These are phyloP conservation scores for Diplodia seriata DNA, from an alignment of 2,329 filamentous ascomycete species.

Conservation along the genomic window DNA sequence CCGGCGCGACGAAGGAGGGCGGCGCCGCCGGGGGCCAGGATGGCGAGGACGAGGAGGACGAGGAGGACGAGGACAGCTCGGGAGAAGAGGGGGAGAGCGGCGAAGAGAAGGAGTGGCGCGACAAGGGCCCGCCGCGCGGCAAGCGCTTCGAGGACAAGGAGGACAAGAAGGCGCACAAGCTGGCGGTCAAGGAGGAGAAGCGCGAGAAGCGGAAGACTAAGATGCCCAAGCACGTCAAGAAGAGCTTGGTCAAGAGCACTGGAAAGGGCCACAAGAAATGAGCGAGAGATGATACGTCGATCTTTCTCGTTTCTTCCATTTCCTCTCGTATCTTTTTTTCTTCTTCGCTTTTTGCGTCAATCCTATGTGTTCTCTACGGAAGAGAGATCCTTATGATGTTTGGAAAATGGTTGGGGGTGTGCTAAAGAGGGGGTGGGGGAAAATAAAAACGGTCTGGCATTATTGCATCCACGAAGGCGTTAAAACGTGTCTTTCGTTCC, in stretches of 20 bases:
- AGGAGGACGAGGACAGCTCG: constrained; percentile 38
- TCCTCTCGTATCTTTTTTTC: background rate
- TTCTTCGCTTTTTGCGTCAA: no score
- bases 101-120: constrained; percentile 38
- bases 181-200: constrained; percentile 92
- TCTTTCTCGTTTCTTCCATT: background rate
- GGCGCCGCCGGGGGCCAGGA: constrained; percentile 57
- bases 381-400: background rate
- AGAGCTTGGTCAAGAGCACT: constrained; percentile 71
- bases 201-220: constrained; percentile 91
- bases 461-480: constrained; percentile 8
- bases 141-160: constrained; percentile 86
- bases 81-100: background rate
- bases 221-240: constrained; percentile 96
- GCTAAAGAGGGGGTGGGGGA: background rate
- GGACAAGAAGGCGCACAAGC: constrained; percentile 86
- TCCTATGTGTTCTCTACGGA: background rate
- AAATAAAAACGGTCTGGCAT: background rate
- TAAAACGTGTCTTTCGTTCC: background rate
- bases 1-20: constrained; percentile 57
- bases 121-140: constrained; percentile 44
- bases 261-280: constrained; percentile 26
- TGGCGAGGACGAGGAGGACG: constrained; percentile 46
- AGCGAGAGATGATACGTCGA: background rate
- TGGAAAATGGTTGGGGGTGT: background rate